These are phyloP conservation scores for Lachnellula hyalina DNA, from an alignment of 2,329 filamentous ascomycete species.

Conservation along the genomic window DNA sequence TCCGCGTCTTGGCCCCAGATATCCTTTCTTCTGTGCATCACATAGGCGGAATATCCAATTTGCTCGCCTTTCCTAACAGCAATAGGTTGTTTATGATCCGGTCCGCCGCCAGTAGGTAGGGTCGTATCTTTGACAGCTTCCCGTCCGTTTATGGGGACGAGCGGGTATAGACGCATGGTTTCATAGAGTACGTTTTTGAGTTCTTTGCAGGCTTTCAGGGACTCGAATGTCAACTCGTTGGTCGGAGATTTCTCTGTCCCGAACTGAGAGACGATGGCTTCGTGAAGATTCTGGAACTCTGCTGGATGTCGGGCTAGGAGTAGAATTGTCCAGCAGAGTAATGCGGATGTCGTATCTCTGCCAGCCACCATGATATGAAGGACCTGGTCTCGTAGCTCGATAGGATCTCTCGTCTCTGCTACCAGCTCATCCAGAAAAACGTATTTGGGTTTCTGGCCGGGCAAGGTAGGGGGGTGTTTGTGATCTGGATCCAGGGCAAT, in stretches of 20 bases:
- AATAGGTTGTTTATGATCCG: slow-evolving; percentile 26
- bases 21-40: slow-evolving; percentile 36
- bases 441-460: slow-evolving; percentile 28
- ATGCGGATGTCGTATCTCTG: slow-evolving; percentile 22
- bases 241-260: slow-evolving; percentile 18
- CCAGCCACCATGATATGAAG: slow-evolving; percentile 31
- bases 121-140: slow-evolving; percentile 24
- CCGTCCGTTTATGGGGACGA: slow-evolving; percentile 29
- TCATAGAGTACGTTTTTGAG: slow-evolving; percentile 22
- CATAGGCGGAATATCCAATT: slow-evolving; percentile 26
- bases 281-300: slow-evolving; percentile 38
- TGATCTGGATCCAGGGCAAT: slow-evolving; percentile 17
- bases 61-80: slow-evolving; percentile 26
- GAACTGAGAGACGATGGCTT: slow-evolving; percentile 36
- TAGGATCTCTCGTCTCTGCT: slow-evolving; percentile 36
- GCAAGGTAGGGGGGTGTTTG: slow-evolving; percentile 27
- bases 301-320: slow-evolving; percentile 40
- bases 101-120: slow-evolving; percentile 31
- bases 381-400: slow-evolving; percentile 33
- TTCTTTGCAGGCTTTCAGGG: slow-evolving; percentile 22
- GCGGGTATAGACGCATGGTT: slow-evolving; percentile 29
- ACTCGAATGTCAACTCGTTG: slow-evolving; percentile 17
- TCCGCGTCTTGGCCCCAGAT: slow-evolving; percentile 71
- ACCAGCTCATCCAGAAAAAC: slow-evolving; percentile 45
- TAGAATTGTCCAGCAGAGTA: slow-evolving; percentile 33